Base-by-base conservation (phyloP, 75 land plant species). In the Picea glauca region DNA sequence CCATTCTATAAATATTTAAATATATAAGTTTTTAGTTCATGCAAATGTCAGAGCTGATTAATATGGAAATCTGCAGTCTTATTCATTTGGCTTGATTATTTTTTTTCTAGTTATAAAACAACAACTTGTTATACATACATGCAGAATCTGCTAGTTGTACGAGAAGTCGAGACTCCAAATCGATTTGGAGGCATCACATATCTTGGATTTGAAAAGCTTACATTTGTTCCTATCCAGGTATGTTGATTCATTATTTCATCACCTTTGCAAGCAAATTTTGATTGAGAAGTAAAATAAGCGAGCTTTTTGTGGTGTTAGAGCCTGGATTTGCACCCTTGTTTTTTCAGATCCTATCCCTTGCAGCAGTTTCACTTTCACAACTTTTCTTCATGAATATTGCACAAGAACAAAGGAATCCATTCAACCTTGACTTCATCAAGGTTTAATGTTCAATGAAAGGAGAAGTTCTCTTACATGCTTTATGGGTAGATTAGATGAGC, bases 171-270 rank as follows among this genome's bases (percentile, higher is more conserved):
- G 54, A 89, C 98, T 20, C 91, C 93, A 30, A 94, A 94, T 76
- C 88, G 83, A 59, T 96, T 83, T 82, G 99, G 99, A 13, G 99
- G 99, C 20, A 80, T 80, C 18, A 85, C 77, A 60, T 96, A 88
- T 77, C 85, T 96, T 78, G 98, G 98, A 79, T 96, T 96, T 84
- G 99, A 94, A 83, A 91, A 85, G 82, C 89, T 96, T 43, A 91
- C 99, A 26, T 96, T 87, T 83, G 90, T 96, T 31, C 99, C 99
- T 30, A 96, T 96, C 61, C 98, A 96, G 99, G 99, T 93, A 81
- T 77, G 74, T 46, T 73, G n/a, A 40, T 57, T 35, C 60, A 14
- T 38, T 64, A 30, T 76, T 40, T 77, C 46, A 20, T 76, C 65
- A 38, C 62, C 59, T 68, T 81, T 38, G 54, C 30, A 43, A 70